Evolutionary conservation across 441 rosid species (phyloP), one percentile per base, ranked within the genome.

Genomic region (Isatis lusitanica): DNA sequence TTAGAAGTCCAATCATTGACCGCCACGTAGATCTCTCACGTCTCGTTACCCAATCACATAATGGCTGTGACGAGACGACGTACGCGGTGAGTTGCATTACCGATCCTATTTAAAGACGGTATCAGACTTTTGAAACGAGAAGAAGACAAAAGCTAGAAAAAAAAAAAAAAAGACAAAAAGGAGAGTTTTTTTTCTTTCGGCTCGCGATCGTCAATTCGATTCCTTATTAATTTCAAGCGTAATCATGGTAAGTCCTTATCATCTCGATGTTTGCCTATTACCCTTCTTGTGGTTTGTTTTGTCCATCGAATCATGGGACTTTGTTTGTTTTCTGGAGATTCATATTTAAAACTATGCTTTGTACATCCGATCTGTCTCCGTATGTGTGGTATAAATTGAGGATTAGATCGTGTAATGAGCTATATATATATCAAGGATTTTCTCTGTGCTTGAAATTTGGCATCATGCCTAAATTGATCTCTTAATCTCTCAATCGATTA

Each of bases 181-280:
- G 57, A 33, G 10, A 70, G 30, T 6, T 1, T 36, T 15, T 44
- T n/a, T 47, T 5, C 1, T n/a, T 8, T 6, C 7, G 15, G 38
- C 36, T 63, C 39, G 70, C 46, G 57, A 73, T 40, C 47, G 10
- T 52, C 70, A 52, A 6, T 43, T 43, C 57, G n/a, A 43, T 53
- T 63, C 17, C 12, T 18, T 24, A 28, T 52, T 66, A 4, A 2
- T 7, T 9, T 24, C 40, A 50, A 12, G 1, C 5, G 15, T 33
- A 43, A 66, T 65, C 51, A 74, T 74, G 77, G 72, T 74, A 73
- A 62, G 5, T 7, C 28, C 1, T n/a, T n/a, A 43, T 73, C 47
- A 43, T 73, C 47, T 33, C 57, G 11, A 43, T 71, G 61, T 51
- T 51, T 11, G 1, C 10, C 0, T 11, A 57, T 47, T 4, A 16